Evolutionary conservation across 106 monocot species (phyloP), one percentile per base, ranked within the genome.

Genomic region (Dioscorea zingiberensis): DNA sequence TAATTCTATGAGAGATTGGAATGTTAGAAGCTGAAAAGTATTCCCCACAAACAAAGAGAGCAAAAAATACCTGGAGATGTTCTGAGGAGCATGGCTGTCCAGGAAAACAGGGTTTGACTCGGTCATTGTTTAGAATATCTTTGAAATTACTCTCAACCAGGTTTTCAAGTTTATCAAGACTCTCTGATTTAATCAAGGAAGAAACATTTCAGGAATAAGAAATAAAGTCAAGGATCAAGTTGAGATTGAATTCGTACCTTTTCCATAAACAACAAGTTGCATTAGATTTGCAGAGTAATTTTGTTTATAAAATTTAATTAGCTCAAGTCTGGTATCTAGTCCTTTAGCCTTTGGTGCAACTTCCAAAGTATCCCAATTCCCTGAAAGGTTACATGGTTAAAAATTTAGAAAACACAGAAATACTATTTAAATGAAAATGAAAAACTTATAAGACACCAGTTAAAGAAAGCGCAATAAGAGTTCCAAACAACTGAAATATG

Each of bases 261-360:
- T 88, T 62, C 80, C 91, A 86, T 97, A 97, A n/a, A 88, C 81
- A 65, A 88, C 95, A 81, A 97, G 95, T 23, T 91, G 87, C 95
- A 97, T 97, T 26, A 88, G 67, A 60, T 81, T 97, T 55, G 95
- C 91, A 21, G 95, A 97, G 75, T 97, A 97, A 16, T 81, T 77
- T 25, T 78, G 69, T 49, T 88, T 66, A 71, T 91, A 88, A 75
- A 97, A 88, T 68, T 79, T 88, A 61, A 91, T 73, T 17, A 97
- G 81, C 62, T 91, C 91, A 21, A 62, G 59, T 56, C 91, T 81
- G 68, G 88, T 97, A 67, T 97, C 88, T 14, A 91, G 45, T 45
- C 91, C 91, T 58, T 84, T 91, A 30, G 69, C 74, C 80, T 84
- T 97, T 27, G 95, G 91, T 51, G 67, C 75, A 57, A 74, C 78